A percentile compares a stretch with the other conserved stretches of the same genome.
Conservation (phyloP, 306 rosid genomes). For the Vigna radiata region DNA sequence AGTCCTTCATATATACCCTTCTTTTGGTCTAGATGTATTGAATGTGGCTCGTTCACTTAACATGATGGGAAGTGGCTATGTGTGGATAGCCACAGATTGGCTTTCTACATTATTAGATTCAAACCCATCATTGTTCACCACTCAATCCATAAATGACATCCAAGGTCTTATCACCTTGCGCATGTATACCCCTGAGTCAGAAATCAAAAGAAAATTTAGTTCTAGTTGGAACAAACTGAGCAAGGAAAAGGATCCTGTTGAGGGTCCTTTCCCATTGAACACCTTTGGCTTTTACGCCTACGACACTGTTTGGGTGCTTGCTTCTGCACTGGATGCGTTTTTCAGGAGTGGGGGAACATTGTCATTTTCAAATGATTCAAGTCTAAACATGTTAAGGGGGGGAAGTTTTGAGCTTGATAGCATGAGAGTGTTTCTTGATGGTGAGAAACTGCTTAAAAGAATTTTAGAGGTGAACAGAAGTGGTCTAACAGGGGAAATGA, state of each 20-base stretch:
- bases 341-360: conserved; percentile 57
- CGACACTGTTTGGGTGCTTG: conserved; percentile 79
- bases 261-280: conserved; percentile 53
- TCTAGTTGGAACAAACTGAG: conserved; percentile 68
- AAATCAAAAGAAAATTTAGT: conserved; percentile 53
- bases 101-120: conserved; percentile 64
- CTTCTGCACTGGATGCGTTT: conserved; percentile 66
- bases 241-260: conserved; percentile 27
- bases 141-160: conserved; percentile 52
- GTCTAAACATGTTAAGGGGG: conserved; percentile 32
- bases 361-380: conserved; percentile 68
- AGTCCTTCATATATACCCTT: conserved; percentile 58
- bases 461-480: conserved; percentile 59
- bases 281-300: conserved; percentile 68
- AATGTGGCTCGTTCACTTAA: conserved; percentile 59
- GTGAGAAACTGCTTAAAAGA: conserved; percentile 49
- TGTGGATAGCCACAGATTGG: conserved; percentile 82
- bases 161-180: conserved; percentile 76
- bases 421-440: conserved; percentile 63
- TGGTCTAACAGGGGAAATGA: conserved; percentile 65
- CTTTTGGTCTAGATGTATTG: conserved; percentile 55
- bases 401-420: conserved; percentile 56
- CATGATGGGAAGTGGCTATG: conserved; percentile 79
- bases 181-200: conserved; percentile 67
- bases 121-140: conserved; percentile 37